Conservation (phyloP, 345 rosid species). For the Salix udensis region DNA sequence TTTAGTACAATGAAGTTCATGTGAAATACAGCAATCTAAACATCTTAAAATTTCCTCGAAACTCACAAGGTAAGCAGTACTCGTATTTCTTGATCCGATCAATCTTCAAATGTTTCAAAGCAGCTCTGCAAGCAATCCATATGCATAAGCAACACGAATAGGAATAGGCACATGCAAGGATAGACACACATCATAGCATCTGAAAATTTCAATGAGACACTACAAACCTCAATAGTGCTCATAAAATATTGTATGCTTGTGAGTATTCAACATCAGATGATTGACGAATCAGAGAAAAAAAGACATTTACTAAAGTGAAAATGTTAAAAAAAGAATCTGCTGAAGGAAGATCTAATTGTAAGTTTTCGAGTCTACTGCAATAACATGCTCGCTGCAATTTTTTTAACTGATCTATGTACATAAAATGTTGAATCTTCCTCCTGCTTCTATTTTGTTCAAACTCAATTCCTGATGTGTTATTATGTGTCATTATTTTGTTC, state of each 20-base stretch:
- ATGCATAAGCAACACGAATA: not conserved
- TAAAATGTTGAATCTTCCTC: not conserved
- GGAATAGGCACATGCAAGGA: not conserved
- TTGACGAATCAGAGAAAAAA: not conserved
- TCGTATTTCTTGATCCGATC: constrained; percentile 85
- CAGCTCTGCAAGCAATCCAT: constrained; percentile 56
- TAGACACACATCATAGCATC: not conserved
- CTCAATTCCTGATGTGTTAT: not conserved
- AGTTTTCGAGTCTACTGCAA: not conserved
- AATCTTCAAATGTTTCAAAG: constrained; percentile 83
- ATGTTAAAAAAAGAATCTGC: not conserved
- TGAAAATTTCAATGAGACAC: not conserved
- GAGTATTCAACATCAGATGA: not conserved
- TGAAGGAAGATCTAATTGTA: not conserved
- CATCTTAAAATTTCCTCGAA: constrained; percentile 10
- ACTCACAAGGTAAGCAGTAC: constrained; percentile 96
- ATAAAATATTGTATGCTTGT: not conserved
- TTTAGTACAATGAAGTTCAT: not conserved
- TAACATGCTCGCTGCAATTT: not conserved
- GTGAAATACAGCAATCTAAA: not conserved
- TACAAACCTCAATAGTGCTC: not conserved
- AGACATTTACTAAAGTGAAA: not conserved
- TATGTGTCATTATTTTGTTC: not conserved
- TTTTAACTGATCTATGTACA: not conserved
- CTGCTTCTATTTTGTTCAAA: not conserved